Conservation (phyloP, 495 filamentous ascomycete genomes). For the Clavariopsis aquatica region DNA sequence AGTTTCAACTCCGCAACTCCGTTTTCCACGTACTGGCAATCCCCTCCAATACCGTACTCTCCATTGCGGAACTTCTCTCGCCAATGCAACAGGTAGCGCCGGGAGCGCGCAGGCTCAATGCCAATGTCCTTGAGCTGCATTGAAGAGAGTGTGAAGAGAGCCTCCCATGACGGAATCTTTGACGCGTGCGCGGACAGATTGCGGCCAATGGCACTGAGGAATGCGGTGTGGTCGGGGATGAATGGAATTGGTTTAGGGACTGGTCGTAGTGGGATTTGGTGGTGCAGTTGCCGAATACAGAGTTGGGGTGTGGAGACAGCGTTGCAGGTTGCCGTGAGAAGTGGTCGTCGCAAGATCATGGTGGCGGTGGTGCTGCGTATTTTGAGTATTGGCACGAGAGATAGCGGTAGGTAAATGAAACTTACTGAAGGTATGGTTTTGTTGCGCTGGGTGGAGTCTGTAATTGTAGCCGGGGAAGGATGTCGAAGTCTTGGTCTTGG, state of each 20-base stretch:
- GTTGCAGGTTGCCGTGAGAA: slow-evolving; percentile 17
- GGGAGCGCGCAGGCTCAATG: slow-evolving; percentile 77
- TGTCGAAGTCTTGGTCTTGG: not conserved
- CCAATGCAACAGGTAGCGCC: slow-evolving; percentile 84
- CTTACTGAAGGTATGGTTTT: not conserved
- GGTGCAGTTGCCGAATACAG: slow-evolving; percentile 31
- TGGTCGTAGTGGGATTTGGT: slow-evolving; percentile 44
- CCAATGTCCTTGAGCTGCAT: slow-evolving; percentile 77
- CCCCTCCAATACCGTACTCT: slow-evolving; percentile 74
- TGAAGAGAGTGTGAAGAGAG: slow-evolving; percentile 77
- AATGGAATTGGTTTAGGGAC: slow-evolving; percentile 77
- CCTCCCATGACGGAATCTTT: slow-evolving; percentile 86
- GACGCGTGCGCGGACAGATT: slow-evolving; percentile 72
- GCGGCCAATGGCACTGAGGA: slow-evolving; percentile 90
- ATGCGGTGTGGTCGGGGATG: slow-evolving; percentile 82
- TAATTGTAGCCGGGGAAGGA: not conserved
- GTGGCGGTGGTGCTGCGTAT: slow-evolving; percentile 7
- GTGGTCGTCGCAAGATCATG: slow-evolving; percentile 36
- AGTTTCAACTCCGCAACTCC: slow-evolving; percentile 70
- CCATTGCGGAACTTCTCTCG: slow-evolving; percentile 78
- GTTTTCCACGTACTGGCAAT: slow-evolving; percentile 69
- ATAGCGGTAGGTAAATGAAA: not conserved
- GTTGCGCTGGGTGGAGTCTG: not conserved
- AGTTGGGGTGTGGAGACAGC: slow-evolving; percentile 20
- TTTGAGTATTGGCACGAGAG: not conserved